Base-by-base conservation (phyloP, 208 protist genomes). In the Acanthamoeba quina region DNA sequence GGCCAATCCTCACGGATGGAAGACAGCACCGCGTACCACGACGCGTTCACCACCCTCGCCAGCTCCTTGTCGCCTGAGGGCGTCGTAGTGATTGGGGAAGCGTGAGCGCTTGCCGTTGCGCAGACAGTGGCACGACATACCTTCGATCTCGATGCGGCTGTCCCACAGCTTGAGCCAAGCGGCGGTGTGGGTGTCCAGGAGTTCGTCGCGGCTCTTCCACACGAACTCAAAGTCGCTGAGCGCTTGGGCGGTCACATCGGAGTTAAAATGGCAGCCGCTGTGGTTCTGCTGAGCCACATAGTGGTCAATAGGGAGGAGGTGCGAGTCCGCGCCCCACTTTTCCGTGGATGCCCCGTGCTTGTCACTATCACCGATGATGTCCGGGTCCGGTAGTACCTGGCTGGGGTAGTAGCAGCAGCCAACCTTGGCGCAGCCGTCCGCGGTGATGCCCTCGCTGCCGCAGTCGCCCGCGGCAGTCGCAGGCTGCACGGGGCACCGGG, bases 361-460 rank as follows among this genome's bases (percentile, higher is more conserved):
- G 44, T 47, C 31, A 29, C 31, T 2, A 13, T 29, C 31, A 37
- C 24, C 24, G 24, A 41, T 37, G 66, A 13, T 72, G 68, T 78
- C 58, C 24, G 24, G 41, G 41, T 52, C 19, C 37, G 29, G 37
- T 44, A 41, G 80, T 47, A 89, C 49, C 47, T 89, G 31, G 52
- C 24, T 49, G 37, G 86, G 60, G 60, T 92, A 92, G 60, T 31
- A 92, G 86, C 86, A 92, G 86, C 86, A 92, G n/a, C 62, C 86
- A 17, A 49, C 64, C 62, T 92, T 74, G 58, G 41, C 41, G 37
- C 86, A 92, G 34, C 29, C 44, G 19, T 70, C 44, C n/a, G 52
- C 9, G 31, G 58, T 92, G 31, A 92, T 92, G 47, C 64, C 86
- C 24, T 66, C 44, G 37, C 86, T 92, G 24, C 86, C 86, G 64